Percentiles rank a stretch among this genome's conserved stretches.
These are phyloP conservation scores for Choiromyces venosus DNA, from an alignment of 495 filamentous ascomycete genomes.

Conservation along the genomic window DNA sequence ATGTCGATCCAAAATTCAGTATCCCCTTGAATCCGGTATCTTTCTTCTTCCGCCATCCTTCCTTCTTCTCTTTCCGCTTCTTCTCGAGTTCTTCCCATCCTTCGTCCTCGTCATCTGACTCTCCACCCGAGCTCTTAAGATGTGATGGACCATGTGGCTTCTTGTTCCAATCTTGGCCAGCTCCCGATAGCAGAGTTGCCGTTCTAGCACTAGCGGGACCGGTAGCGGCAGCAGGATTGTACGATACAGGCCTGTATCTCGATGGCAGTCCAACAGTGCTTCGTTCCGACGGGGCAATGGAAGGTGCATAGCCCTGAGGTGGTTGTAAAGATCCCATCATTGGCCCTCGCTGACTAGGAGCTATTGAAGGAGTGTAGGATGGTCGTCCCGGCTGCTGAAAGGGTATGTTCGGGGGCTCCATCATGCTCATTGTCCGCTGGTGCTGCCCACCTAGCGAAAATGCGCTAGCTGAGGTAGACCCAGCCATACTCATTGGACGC, in stretches of 20 bases:
- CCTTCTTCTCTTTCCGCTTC: constrained; percentile 40
- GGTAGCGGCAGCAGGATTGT: constrained; percentile 44
- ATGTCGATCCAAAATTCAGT: constrained; percentile 33
- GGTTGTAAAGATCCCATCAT: constrained; percentile 41
- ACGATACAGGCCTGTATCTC: constrained; percentile 87
- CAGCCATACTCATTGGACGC: constrained; percentile 39
- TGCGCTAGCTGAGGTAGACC: constrained; percentile 12
- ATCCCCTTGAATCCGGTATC: constrained; percentile 39
- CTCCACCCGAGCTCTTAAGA: constrained; percentile 28
- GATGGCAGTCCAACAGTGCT: constrained; percentile 85
- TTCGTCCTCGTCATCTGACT: constrained; percentile 38
- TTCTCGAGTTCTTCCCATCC: constrained; percentile 40
- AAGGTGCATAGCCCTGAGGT: constrained; percentile 56
- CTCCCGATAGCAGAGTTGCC: constrained; percentile 51
- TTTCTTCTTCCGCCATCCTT: constrained; percentile 40
- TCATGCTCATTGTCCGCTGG: constrained; percentile 69
- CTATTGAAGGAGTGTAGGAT: constrained; percentile 53
- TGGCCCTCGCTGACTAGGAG: constrained; percentile 39
- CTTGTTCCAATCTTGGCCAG: constrained; percentile 50
- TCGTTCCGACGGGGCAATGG: constrained; percentile 87
- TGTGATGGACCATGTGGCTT: constrained; percentile 40
- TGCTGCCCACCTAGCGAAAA: constrained; percentile 27
- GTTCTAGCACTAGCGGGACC: constrained; percentile 47
- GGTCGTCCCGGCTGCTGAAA: constrained; percentile 47
- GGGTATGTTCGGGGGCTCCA: constrained; percentile 57